phyloP scores from a whole-genome alignment of 2,329 filamentous ascomycete genomes.

The Diaporthe citrichinensis region DNA sequence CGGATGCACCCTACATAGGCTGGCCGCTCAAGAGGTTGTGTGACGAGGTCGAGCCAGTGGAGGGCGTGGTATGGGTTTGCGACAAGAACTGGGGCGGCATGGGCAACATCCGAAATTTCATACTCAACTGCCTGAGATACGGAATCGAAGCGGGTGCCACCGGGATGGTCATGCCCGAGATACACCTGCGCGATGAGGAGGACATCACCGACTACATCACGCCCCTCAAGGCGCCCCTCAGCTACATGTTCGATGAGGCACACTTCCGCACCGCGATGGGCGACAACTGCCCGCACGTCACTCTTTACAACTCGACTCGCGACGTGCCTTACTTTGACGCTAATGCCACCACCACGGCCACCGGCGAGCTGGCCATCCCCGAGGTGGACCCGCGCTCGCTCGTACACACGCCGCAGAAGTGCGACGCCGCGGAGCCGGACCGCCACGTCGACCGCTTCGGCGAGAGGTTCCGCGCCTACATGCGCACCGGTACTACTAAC shows the following conservation, averaged over 20 bases:
- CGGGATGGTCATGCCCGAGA: slow-evolving; percentile 60
- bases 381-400: slow-evolving; percentile 56
- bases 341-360: neutral
- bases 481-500: neutral
- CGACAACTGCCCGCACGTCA: slow-evolving; percentile 59
- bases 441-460: slow-evolving; percentile 58
- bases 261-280: slow-evolving; percentile 58
- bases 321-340: slow-evolving; percentile 54
- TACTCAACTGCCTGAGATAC: slow-evolving; percentile 65
- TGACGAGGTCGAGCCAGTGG: slow-evolving; percentile 56
- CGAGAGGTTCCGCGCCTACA: slow-evolving; percentile 22
- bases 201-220: slow-evolving; percentile 57
- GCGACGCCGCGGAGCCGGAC: slow-evolving; percentile 57
- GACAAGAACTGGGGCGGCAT: slow-evolving; percentile 67
- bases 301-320: slow-evolving; percentile 54
- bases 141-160: slow-evolving; percentile 63
- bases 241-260: slow-evolving; percentile 63
- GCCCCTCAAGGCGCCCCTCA: slow-evolving; percentile 54
- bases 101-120: slow-evolving; percentile 66
- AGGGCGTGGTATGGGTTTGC: slow-evolving; percentile 61
- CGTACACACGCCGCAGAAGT: slow-evolving; percentile 49
- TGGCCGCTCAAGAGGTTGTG: slow-evolving; percentile 62
- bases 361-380: slow-evolving; percentile 50
- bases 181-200: slow-evolving; percentile 57
- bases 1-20: slow-evolving; percentile 59